A percentile compares a stretch with the other conserved stretches of the same genome.
Evolutionary conservation across 306 rosid genomes (phyloP).

Genomic region (Begonia fuchsioides): DNA sequence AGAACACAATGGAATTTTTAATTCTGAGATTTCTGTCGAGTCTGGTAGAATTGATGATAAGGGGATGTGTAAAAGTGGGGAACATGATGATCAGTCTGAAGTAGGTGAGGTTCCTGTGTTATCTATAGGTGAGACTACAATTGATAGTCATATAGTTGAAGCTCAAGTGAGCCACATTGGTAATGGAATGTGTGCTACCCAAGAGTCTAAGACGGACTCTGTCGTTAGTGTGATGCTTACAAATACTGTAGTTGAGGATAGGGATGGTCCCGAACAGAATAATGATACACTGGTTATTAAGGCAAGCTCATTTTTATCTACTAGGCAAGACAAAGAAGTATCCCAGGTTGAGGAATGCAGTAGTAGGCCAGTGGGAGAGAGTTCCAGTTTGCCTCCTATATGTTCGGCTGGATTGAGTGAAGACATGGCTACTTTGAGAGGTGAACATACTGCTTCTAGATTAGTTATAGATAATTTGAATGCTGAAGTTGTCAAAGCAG

Average conservation of each 20-base stretch:
- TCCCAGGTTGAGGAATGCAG: conserved; percentile 17
- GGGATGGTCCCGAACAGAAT: conserved; percentile 20
- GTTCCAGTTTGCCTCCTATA: conserved; percentile 15
- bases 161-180: conserved; percentile 18
- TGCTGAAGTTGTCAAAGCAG: conserved; percentile 12
- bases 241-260: conserved; percentile 19
- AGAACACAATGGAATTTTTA: conserved; percentile 18
- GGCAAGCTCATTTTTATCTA: conserved; percentile 21
- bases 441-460: conserved; percentile 5
- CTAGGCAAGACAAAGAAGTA: conserved; percentile 16
- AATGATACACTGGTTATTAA: conserved; percentile 20
- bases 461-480: conserved; percentile 12
- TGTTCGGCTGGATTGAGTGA: conserved; percentile 13
- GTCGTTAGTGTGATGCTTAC: conserved; percentile 16
- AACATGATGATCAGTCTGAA: conserved; percentile 24
- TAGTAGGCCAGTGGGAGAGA: conserved; percentile 15
- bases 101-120: conserved; percentile 15
- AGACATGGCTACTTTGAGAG: conserved; percentile 14
- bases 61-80: conserved; percentile 12
- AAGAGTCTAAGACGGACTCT: conserved; percentile 21
- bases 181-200: conserved; percentile 15
- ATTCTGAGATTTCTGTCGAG: conserved; percentile 17
- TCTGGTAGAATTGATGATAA: conserved; percentile 24
- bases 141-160: conserved; percentile 18
- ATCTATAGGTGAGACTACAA: conserved; percentile 22